These are phyloP conservation scores for Flaveria brownii DNA, from an alignment of 129 eudicot genomes.

Conservation along the genomic window DNA sequence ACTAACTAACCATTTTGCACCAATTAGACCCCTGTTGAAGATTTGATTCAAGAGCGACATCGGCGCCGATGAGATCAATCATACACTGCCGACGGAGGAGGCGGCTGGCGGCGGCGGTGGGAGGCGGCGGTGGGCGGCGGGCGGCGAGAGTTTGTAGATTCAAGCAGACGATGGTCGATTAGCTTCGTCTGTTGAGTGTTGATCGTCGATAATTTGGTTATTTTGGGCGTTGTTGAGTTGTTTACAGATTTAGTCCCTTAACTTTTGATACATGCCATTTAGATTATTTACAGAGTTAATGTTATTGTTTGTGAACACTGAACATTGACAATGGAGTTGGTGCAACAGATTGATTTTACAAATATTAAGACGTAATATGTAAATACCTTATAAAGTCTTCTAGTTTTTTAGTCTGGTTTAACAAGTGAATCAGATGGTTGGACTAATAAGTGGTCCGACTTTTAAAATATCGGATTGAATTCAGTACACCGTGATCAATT, in stretches of 20 bases:
- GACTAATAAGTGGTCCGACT: no score
- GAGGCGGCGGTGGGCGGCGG: neutral
- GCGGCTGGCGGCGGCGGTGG: neutral
- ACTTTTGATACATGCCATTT: neutral
- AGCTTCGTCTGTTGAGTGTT: conserved; percentile 30
- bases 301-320: no score
- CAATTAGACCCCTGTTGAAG: conserved; percentile 85
- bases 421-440: no score
- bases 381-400: no score
- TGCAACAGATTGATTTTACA: no score
- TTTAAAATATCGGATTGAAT: no score
- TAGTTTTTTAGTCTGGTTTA: no score
- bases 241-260: conserved; percentile 28
- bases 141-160: conserved; percentile 2
- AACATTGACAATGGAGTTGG: no score
- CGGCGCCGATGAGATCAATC: conserved; percentile 17
- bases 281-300: no score
- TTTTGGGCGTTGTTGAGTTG: conserved; percentile 16
- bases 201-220: conserved; percentile 27
- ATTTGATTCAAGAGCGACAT: conserved; percentile 91
- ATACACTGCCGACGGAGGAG: neutral
- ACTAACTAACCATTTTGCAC: conserved; percentile 73
- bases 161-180: conserved; percentile 23
- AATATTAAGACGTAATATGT: no score
- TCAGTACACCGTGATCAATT: no score